Percentiles rank a stretch among this genome's conserved stretches.
phyloP scores from a whole-genome alignment of 1,139 yeast genomes.

The Yamadazyma friedrichii region DNA sequence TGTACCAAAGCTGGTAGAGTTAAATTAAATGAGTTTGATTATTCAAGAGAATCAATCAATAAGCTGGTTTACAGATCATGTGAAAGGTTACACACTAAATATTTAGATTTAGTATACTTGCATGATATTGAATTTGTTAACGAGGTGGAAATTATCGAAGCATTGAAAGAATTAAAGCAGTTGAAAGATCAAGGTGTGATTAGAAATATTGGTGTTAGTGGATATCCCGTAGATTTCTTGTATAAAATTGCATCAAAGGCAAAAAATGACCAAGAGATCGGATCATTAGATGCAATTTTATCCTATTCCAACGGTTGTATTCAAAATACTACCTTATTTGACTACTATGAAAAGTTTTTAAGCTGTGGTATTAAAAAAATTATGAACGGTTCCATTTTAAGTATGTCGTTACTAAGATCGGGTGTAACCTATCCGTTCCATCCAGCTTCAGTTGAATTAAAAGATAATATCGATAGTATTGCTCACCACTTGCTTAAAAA shows the following conservation, averaged over 20 bases:
- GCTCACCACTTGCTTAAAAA: constrained; percentile 44
- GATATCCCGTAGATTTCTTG: constrained; percentile 78
- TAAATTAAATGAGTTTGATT: constrained; percentile 68
- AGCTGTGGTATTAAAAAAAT: constrained; percentile 59
- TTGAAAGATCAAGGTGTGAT: constrained; percentile 67
- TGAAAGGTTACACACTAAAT: constrained; percentile 58
- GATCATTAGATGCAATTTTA: constrained; percentile 67
- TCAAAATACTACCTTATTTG: constrained; percentile 64
- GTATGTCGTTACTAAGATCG: constrained; percentile 81
- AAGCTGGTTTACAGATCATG: constrained; percentile 66
- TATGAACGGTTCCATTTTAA: constrained; percentile 79
- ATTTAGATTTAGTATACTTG: constrained; percentile 77
- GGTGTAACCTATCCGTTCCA: constrained; percentile 73
- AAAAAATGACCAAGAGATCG: constrained; percentile 32
- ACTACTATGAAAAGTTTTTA: constrained; percentile 50
- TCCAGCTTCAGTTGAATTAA: constrained; percentile 69
- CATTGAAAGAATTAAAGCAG: constrained; percentile 55
- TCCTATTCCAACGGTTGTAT: constrained; percentile 82
- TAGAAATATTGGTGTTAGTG: constrained; percentile 73
- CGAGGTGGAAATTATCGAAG: constrained; percentile 54
- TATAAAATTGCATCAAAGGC: constrained; percentile 46
- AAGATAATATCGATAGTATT: constrained; percentile 50
- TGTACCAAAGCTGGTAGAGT: constrained; percentile 89
- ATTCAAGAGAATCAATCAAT: constrained; percentile 58
- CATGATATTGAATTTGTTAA: constrained; percentile 88